Percentiles rank a stretch among this genome's conserved stretches.
phyloP scores from a whole-genome alignment of 352 stramenopile species.

The Phytophthora fragariaefolia region DNA sequence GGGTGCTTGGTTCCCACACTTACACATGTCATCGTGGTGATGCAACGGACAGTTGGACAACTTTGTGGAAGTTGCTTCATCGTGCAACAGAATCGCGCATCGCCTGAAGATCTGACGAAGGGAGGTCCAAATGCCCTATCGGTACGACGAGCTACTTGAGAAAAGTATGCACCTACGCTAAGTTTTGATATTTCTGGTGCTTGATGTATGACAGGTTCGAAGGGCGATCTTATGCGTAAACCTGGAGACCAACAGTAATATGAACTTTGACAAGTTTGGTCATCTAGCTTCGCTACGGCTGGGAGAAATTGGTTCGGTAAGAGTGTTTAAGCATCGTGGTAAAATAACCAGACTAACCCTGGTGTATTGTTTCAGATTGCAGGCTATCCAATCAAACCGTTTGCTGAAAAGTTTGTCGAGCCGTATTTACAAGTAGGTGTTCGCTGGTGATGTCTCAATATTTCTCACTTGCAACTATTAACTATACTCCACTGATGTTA shows the following conservation, averaged over 20 bases:
- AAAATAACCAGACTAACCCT: conserved; percentile 5
- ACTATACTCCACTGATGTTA: not conserved
- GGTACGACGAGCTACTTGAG: conserved; percentile 32
- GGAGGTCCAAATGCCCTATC: conserved; percentile 61
- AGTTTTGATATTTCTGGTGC: not conserved
- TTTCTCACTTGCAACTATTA: conserved; percentile 3
- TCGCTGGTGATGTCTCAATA: not conserved
- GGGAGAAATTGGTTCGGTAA: conserved; percentile 68
- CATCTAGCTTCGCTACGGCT: conserved; percentile 76
- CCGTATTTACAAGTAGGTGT: conserved; percentile 62
- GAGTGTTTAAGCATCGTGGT: not conserved
- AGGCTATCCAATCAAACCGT: conserved; percentile 83
- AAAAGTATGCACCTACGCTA: not conserved
- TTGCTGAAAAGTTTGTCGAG: conserved; percentile 80
- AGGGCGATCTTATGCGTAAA: conserved; percentile 78
- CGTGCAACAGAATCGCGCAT: conserved; percentile 70
- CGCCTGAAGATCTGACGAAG: conserved; percentile 76
- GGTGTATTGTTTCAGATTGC: conserved; percentile 52
- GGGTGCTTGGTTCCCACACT: not conserved
- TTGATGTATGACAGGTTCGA: conserved; percentile 47
- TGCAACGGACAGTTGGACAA: conserved; percentile 46
- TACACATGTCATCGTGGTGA: not conserved
- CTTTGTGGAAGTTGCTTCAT: conserved; percentile 79
- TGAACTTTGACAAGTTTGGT: conserved; percentile 83
- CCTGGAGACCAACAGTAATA: conserved; percentile 63